phyloP scores from a whole-genome alignment of 179 eudicot genomes.

The Silene noctiflora region DNA sequence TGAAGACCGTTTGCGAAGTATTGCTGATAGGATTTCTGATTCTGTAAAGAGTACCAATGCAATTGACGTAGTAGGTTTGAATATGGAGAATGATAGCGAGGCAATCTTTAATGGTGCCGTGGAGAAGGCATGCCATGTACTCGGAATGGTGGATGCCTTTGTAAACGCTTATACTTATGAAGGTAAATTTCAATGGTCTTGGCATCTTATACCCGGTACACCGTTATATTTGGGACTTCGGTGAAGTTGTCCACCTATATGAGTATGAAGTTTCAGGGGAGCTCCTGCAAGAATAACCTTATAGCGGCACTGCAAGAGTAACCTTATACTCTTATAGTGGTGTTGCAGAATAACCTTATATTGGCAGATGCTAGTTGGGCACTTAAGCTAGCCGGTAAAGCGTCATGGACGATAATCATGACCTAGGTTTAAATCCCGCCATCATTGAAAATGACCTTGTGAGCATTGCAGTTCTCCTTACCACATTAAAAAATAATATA shows the following conservation, averaged over 20 bases:
- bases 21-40: conserved; percentile 45
- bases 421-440: too few species aligned
- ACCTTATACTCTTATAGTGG: too few species aligned
- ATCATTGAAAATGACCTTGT: too few species aligned
- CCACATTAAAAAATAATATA: too few species aligned
- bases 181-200: conserved; percentile 43
- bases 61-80: conserved; percentile 62
- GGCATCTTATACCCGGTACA: not conserved
- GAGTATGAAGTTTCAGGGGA: not conserved
- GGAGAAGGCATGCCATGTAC: conserved; percentile 48
- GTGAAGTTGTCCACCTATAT: not conserved
- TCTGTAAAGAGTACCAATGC: conserved; percentile 31
- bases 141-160: conserved; percentile 73
- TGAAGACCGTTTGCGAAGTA: conserved; percentile 44
- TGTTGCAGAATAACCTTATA: too few species aligned
- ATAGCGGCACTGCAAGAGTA: too few species aligned
- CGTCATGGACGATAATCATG: too few species aligned
- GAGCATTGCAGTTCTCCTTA: too few species aligned
- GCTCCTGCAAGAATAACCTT: too few species aligned
- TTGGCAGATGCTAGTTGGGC: too few species aligned
- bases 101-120: conserved; percentile 59
- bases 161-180: conserved; percentile 71
- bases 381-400: too few species aligned
- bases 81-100: conserved; percentile 80
- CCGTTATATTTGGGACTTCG: not conserved